These are phyloP conservation scores for Pythium biforme DNA, from an alignment of 352 stramenopile genomes.

Conservation along the genomic window DNA sequence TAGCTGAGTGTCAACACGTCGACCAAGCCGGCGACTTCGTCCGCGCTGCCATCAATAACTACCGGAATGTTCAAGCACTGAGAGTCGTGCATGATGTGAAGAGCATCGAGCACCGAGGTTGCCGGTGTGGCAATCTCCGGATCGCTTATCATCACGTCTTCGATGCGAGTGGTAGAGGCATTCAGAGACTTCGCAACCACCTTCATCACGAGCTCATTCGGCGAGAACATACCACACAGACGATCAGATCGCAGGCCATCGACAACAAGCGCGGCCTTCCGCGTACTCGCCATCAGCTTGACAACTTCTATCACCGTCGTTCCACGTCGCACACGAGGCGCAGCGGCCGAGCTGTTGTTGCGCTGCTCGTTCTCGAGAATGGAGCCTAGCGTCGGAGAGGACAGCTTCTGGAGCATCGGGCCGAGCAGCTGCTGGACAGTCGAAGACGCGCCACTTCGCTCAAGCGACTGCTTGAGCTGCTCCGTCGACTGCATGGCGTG, in stretches of 20 bases:
- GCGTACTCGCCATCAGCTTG: conserved; percentile 71
- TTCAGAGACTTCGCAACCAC: conserved; percentile 93
- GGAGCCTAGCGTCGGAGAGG: conserved; percentile 75
- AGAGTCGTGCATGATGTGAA: conserved; percentile 90
- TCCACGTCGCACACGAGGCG: conserved; percentile 82
- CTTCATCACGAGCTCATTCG: conserved; percentile 96
- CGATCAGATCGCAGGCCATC: conserved; percentile 83
- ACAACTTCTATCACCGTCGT: conserved; percentile 77
- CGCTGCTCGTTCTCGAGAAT: conserved; percentile 80
- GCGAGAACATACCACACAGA: conserved; percentile 95
- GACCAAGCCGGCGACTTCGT: conserved; percentile 73
- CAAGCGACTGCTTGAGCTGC: conserved; percentile 78
- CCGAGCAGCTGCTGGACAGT: conserved; percentile 74
- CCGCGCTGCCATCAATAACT: conserved; percentile 53
- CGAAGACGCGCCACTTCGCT: conserved; percentile 71
- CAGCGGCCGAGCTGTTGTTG: conserved; percentile 37
- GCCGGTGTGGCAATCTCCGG: conserved; percentile 66
- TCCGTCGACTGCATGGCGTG: conserved; percentile 83
- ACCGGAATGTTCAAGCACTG: conserved; percentile 82
- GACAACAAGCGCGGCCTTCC: conserved; percentile 94
- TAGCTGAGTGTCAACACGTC: conserved; percentile 86
- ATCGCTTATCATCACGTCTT: conserved; percentile 90
- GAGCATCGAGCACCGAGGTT: conserved; percentile 78
- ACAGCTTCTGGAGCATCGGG: conserved; percentile 83
- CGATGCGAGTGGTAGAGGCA: conserved; percentile 86